Evolutionary conservation across 2,329 filamentous ascomycete genomes (phyloP).

Genomic region (Fusarium dlaminii): DNA sequence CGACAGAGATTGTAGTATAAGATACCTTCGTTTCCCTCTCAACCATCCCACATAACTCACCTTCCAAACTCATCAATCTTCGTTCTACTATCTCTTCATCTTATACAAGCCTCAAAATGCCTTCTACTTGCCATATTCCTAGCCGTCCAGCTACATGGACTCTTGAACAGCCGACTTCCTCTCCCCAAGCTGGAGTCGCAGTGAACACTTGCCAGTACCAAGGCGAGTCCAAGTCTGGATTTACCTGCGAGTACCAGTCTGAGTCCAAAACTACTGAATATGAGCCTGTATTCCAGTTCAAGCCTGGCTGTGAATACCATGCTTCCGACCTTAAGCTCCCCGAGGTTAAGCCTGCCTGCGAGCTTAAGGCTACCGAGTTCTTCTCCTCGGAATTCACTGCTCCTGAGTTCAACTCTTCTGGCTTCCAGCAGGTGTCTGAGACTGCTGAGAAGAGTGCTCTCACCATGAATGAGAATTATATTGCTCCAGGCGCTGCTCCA

Average conservation of each 20-base stretch:
- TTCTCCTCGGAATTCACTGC: not conserved
- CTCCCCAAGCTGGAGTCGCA: not conserved
- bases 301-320: no score
- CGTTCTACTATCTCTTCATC: not conserved
- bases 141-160: constrained; percentile 15
- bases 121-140: not conserved
- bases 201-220: not conserved
- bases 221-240: no score
- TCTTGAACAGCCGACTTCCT: constrained; percentile 6
- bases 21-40: not conserved
- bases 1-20: not conserved
- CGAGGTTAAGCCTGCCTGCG: not conserved
- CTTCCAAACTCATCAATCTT: not conserved
- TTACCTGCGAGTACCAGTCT: no score
- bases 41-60: not conserved
- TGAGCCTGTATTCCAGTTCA: no score
- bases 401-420: not conserved
- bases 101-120: not conserved
- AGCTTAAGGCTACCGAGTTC: not conserved
- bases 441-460: not conserved
- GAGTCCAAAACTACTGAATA: no score
- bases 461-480: not conserved
- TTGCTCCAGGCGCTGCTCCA: not conserved
- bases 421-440: not conserved
- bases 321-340: no score